phyloP scores from a whole-genome alignment of 345 rosid species.

The Sapria himalayana region DNA sequence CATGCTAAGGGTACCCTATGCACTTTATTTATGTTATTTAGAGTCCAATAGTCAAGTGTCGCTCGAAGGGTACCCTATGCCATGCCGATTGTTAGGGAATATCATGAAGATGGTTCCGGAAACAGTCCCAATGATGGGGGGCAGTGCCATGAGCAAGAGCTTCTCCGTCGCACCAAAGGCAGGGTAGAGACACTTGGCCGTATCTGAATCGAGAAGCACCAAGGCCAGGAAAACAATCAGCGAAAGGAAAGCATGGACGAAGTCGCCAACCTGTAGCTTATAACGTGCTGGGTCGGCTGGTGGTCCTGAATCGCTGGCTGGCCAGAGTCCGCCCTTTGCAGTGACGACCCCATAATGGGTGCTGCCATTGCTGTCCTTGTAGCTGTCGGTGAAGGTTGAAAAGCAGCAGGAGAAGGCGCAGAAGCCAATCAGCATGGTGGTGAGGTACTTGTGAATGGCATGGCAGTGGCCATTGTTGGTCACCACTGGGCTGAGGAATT shows the following conservation, averaged over 20 bases:
- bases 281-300: constrained; percentile 25
- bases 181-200: constrained; percentile 47
- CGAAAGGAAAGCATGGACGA: constrained; percentile 36
- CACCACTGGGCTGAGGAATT: constrained; percentile 58
- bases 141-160: constrained; percentile 36
- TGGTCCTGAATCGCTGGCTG: constrained; percentile 14
- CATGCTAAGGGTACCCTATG: no score
- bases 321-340: constrained; percentile 41
- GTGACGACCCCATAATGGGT: constrained; percentile 47
- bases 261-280: constrained; percentile 37
- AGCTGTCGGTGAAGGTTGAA: constrained; percentile 63
- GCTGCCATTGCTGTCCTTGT: constrained; percentile 20
- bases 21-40: no score
- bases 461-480: constrained; percentile 52
- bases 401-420: constrained; percentile 55
- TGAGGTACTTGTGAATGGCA: constrained; percentile 28
- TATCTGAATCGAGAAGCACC: constrained; percentile 38
- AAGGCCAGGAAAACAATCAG: constrained; percentile 30
- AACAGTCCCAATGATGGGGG: constrained; percentile 34
- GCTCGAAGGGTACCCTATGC: constrained; percentile 52
- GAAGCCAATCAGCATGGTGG: constrained; percentile 25
- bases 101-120: constrained; percentile 30
- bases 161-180: constrained; percentile 25
- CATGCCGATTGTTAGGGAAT: constrained; percentile 56
- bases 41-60: constrained; percentile 1